phyloP scores from a whole-genome alignment of 1,284 basidiomycete genomes.

The Coriolopsis trogii region DNA sequence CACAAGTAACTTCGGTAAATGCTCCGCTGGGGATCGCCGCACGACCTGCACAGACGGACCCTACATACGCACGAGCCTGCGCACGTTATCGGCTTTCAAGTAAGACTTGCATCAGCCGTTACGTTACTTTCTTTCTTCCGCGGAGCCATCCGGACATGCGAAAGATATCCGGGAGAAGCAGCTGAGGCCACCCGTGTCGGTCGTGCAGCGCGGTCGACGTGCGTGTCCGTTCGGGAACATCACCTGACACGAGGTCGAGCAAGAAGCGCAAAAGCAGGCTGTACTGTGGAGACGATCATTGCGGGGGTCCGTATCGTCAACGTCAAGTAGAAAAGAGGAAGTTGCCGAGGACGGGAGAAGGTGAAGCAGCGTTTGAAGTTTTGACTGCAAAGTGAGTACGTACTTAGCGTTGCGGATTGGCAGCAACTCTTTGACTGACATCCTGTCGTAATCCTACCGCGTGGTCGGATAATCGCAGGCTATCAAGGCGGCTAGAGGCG shows the following conservation, averaged over 20 bases:
- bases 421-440: no score
- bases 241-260: no score
- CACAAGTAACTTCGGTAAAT: no score
- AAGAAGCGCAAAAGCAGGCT: neutral
- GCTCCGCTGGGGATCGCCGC: no score
- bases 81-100: neutral
- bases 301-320: neutral
- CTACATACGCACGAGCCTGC: no score
- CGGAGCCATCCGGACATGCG: no score
- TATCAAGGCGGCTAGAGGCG: constrained; percentile 2
- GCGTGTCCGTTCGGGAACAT: no score
- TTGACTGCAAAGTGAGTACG: neutral
- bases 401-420: no score
- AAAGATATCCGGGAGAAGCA: no score
- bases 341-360: neutral
- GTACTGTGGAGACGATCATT: neutral
- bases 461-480: constrained; percentile 4
- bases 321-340: neutral
- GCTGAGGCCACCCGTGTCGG: no score
- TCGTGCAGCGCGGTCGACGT: no score
- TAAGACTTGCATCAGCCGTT: neutral
- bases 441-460: constrained; percentile 7
- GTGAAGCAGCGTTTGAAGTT: neutral
- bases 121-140: neutral
- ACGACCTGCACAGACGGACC: no score